These are phyloP conservation scores for Penicillium capsulatum DNA, from an alignment of 2,329 filamentous ascomycete species.

Conservation along the genomic window DNA sequence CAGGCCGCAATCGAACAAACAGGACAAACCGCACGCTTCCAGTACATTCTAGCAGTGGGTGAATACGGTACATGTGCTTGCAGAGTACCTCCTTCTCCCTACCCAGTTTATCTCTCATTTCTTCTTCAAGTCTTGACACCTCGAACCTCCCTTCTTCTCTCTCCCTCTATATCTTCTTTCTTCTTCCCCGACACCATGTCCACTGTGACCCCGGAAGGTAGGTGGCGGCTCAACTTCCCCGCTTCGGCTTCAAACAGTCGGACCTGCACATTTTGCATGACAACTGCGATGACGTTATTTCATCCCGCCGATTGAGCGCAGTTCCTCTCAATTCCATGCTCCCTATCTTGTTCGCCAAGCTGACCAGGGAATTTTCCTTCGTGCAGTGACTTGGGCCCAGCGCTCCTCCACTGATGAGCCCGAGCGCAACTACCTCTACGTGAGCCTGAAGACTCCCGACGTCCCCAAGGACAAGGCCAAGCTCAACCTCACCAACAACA, in stretches of 20 bases:
- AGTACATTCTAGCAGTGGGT: slow-evolving; percentile 39
- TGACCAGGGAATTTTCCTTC: slow-evolving; percentile 13
- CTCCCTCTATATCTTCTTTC: slow-evolving; percentile 6
- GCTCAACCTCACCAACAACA: slow-evolving; percentile 74
- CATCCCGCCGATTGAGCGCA: slow-evolving; percentile 1
- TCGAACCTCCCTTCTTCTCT: slow-evolving; percentile 4
- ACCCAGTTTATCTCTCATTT: slow-evolving; percentile 13
- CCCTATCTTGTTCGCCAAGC: slow-evolving; percentile 1
- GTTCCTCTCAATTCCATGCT: slow-evolving; percentile 5
- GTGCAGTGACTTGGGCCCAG: slow-evolving; percentile 98
- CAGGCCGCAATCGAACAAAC: slow-evolving; percentile 27
- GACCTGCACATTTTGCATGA: slow-evolving; percentile 22
- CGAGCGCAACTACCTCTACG: slow-evolving; percentile 89
- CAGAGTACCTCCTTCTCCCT: slow-evolving; percentile 20
- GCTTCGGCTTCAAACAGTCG: slow-evolving; percentile 20
- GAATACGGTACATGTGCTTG: slow-evolving; percentile 24
- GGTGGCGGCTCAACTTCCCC: slow-evolving; percentile 31
- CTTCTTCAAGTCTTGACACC: background rate
- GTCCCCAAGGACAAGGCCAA: slow-evolving; percentile 70
- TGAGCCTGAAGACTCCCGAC: slow-evolving; percentile 86
- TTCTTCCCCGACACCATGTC: slow-evolving; percentile 20
- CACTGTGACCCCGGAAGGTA: slow-evolving; percentile 46
- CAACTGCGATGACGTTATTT: slow-evolving; percentile 14
- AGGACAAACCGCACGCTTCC: slow-evolving; percentile 37
- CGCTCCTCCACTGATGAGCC: slow-evolving; percentile 77